Base-by-base conservation (phyloP, 371 early-diverging fungal genomes). In the Syncephalis plumigaleata region DNA sequence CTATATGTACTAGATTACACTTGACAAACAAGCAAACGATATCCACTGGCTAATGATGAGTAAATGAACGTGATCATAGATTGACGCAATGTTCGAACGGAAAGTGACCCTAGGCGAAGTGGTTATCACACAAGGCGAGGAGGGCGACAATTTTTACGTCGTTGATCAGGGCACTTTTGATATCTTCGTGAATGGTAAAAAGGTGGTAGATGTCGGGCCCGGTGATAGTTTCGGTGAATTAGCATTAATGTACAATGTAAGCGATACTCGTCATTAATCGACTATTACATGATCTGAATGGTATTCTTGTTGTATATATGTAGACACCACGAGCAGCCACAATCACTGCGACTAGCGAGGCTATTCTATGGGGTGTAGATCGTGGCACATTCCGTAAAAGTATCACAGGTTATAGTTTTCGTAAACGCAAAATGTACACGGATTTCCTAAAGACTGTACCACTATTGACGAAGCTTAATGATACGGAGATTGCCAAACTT, bases 61-160 rank as follows among this genome's bases (percentile, higher is more conserved):
- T n/a, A n/a, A n/a, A n/a, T n/a, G n/a, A n/a, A n/a, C 78, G 15
- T 77, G 81, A 11, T 69, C 70, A 26, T 90, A 53, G 53, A n/a
- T 48, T 15, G 57, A 57, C 42, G 57, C 57, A 13, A 57, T 57
- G 57, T 49, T 46, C n/a, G 57, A 57, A 48, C 50, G 43, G 36
- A 11, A 24, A 4, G 57, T 77, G 61, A 66, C 75, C 27, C 80
- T 84, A 53, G 78, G 74, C 48, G 81, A 87, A 20, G 64, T 72
- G 11, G 79, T 94, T 24, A 81, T 94, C 36, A 65, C 62, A 52
- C 92, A 94, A 64, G 95, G 93, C 13, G 92, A 89, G 48, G 68
- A 71, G 24, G 87, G 85, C 43, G 72, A 81, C 51, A 70, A 72
- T 49, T 86, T 86, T 53, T 90, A 88, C 63, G 76, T 84, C n/a